Conservation (phyloP, 805 yeast genomes). For the Saccharomycopsis fodiens region DNA sequence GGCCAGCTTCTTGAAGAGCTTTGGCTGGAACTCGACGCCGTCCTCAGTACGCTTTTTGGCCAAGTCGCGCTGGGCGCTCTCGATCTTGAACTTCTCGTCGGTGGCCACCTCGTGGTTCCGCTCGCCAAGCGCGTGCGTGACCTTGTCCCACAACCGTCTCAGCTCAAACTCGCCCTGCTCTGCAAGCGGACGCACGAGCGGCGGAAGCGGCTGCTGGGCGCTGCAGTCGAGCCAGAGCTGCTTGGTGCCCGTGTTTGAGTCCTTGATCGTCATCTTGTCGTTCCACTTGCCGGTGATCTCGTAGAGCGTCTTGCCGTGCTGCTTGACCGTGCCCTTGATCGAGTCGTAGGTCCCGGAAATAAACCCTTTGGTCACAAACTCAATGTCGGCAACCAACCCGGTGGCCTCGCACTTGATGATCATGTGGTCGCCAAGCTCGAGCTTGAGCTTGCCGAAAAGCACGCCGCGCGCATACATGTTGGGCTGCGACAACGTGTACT, state of each 20-base stretch:
- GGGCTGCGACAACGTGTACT: slow-evolving; percentile 85
- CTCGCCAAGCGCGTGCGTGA: slow-evolving; percentile 68
- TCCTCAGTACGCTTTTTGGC: slow-evolving; percentile 72
- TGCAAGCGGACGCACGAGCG: slow-evolving; percentile 65
- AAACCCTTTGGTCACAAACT: slow-evolving; percentile 92
- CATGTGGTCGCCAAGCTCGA: slow-evolving; percentile 91
- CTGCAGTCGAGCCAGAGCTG: slow-evolving; percentile 52
- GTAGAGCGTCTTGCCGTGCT: slow-evolving; percentile 48
- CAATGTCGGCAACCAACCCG: slow-evolving; percentile 68
- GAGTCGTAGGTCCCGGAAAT: slow-evolving; percentile 89
- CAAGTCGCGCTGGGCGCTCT: slow-evolving; percentile 70
- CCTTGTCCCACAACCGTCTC: slow-evolving; percentile 74
- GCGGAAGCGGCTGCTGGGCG: slow-evolving; percentile 45
- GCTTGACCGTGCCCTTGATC: slow-evolving; percentile 66
- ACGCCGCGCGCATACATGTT: slow-evolving; percentile 93
- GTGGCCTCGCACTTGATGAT: slow-evolving; percentile 54
- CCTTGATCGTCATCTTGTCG: slow-evolving; percentile 65
- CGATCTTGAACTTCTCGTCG: slow-evolving; percentile 78
- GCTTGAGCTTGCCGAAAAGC: slow-evolving; percentile 79
- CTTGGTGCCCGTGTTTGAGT: slow-evolving; percentile 39
- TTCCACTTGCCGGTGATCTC: slow-evolving; percentile 91
- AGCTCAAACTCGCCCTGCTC: slow-evolving; percentile 84
- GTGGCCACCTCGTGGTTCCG: slow-evolving; percentile 83
- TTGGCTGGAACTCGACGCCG: slow-evolving; percentile 76
- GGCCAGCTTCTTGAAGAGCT: slow-evolving; percentile 51